phyloP scores from a whole-genome alignment of 495 filamentous ascomycete species.

The Aspergillus nanangensis region DNA sequence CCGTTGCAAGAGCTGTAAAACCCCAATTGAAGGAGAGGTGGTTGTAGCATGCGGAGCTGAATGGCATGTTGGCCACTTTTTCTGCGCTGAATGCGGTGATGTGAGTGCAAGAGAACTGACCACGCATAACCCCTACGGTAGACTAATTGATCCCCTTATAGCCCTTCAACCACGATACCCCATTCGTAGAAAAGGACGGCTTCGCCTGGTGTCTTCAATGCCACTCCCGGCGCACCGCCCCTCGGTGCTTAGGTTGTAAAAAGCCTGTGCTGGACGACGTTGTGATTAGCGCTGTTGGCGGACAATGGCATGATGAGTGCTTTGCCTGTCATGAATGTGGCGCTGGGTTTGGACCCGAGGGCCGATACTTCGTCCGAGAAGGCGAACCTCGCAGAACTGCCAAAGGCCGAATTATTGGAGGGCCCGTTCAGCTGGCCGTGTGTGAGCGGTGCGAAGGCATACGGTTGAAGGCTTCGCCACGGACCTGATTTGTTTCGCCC shows the following conservation, averaged over 20 bases:
- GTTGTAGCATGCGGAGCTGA: conserved; percentile 87
- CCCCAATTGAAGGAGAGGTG: conserved; percentile 96
- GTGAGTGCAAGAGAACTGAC: too few relatives aligned
- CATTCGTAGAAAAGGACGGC: conserved; percentile 97
- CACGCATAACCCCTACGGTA: too few relatives aligned
- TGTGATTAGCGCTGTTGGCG: conserved; percentile 80
- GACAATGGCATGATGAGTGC: conserved; percentile 91
- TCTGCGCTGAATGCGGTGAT: conserved; percentile 98
- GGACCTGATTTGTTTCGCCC: background rate
- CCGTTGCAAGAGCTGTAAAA: conserved; percentile 93
- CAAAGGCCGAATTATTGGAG: conserved; percentile 45
- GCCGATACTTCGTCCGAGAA: conserved; percentile 60
- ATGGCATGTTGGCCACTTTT: conserved; percentile 98
- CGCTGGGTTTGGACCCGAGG: conserved; percentile 53
- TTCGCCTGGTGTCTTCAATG: conserved; percentile 96
- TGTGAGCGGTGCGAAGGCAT: conserved; percentile 63
- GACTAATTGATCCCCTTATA: conserved; percentile 18
- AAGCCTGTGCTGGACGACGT: conserved; percentile 81
- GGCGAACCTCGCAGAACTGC: conserved; percentile 48
- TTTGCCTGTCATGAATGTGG: conserved; percentile 78
- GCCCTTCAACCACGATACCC: conserved; percentile 75
- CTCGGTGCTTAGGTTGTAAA: conserved; percentile 82
- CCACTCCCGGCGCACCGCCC: conserved; percentile 83
- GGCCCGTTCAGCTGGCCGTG: conserved; percentile 47
- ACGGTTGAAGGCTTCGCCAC: conserved; percentile 52